phyloP scores from a whole-genome alignment of 345 rosid genomes.

The Melaleuca quinquenervia region DNA sequence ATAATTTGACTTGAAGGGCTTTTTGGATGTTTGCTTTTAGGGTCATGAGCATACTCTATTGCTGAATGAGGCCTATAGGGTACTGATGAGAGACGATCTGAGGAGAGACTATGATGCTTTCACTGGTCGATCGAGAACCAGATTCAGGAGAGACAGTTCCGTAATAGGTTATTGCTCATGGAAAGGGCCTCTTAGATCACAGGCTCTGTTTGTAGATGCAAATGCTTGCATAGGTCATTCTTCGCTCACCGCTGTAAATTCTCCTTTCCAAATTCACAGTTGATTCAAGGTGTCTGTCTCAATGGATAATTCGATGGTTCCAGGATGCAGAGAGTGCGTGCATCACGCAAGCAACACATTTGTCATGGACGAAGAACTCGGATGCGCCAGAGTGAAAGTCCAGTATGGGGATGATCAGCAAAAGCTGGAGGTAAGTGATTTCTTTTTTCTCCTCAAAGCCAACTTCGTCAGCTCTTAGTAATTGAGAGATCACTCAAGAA shows the following conservation, averaged over 20 bases:
- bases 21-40: background rate
- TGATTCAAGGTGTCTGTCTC: background rate
- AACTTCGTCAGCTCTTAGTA: background rate
- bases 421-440: constrained; percentile 31
- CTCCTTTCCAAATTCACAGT: background rate
- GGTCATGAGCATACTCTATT: constrained; percentile 33
- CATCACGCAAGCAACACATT: constrained; percentile 53
- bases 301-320: background rate
- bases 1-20: background rate
- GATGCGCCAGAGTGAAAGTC: constrained; percentile 48
- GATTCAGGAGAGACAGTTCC: constrained; percentile 2
- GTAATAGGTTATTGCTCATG: constrained; percentile 36
- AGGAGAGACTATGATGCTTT: constrained; percentile 31
- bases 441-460: background rate
- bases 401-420: constrained; percentile 40
- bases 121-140: constrained; percentile 16
- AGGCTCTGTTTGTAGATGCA: constrained; percentile 50
- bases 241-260: background rate
- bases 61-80: constrained; percentile 47
- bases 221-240: constrained; percentile 41
- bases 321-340: constrained; percentile 61
- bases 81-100: constrained; percentile 27
- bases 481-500: background rate
- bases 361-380: constrained; percentile 29
- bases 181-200: constrained; percentile 44